Conservation (phyloP, 2,329 filamentous ascomycete genomes). For the Cercospora zeina region DNA sequence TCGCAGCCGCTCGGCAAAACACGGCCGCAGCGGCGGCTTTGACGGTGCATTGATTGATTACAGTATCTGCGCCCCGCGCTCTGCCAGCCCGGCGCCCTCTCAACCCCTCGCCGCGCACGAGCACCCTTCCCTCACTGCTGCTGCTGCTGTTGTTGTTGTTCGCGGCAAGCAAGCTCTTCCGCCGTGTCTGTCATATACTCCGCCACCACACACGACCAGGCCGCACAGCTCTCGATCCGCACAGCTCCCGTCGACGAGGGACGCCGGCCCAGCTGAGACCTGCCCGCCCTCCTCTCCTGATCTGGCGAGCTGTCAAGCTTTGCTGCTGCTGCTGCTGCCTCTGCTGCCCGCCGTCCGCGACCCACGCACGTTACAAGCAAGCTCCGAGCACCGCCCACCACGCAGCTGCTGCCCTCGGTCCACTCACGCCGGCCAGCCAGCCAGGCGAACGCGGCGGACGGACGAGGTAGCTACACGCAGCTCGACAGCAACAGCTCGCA, state of each 20-base stretch:
- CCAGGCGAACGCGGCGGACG: no score
- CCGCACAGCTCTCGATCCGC: constrained; percentile 9
- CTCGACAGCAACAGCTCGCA: constrained; percentile 13
- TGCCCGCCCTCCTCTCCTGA: constrained; percentile 5
- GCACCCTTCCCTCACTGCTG: not conserved
- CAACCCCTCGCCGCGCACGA: constrained; percentile 10
- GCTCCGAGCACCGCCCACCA: constrained; percentile 14
- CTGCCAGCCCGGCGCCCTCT: not conserved
- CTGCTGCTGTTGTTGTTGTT: not conserved
- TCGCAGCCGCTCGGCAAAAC: not conserved
- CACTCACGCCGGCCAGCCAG: constrained; percentile 7
- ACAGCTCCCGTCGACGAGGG: constrained; percentile 16
- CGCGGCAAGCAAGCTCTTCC: constrained; percentile 7
- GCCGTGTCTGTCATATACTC: constrained; percentile 8
- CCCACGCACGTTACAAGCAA: constrained; percentile 6
- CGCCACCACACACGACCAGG: not conserved
- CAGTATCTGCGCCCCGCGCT: constrained; percentile 1
- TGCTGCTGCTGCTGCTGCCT: not conserved
- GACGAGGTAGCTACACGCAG: constrained; percentile 11
- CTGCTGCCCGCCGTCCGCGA: constrained; percentile 3
- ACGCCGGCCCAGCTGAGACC: constrained; percentile 13
- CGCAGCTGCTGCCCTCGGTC: constrained; percentile 1
- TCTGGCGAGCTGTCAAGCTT: constrained; percentile 10
- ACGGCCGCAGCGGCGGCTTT: no score
- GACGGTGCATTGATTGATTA: not conserved